Evolutionary conservation across 208 protist species (phyloP).

Genomic region (Trypanosoma conorhini): DNA sequence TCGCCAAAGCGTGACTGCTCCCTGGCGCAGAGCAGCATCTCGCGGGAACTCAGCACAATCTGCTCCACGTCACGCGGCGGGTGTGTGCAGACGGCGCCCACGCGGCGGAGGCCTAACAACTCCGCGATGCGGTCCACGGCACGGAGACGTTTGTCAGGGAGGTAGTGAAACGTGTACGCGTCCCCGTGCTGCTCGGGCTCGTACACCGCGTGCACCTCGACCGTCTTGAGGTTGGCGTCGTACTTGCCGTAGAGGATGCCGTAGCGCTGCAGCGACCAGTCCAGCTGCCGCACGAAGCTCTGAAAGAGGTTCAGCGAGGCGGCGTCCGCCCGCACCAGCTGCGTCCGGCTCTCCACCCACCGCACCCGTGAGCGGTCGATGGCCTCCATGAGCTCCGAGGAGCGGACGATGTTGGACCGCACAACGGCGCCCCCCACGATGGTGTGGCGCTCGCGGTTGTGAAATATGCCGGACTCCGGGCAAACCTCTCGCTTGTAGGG

Average conservation of each 20-base stretch:
- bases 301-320: constrained; percentile 84
- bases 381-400: constrained; percentile 65
- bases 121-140: constrained; percentile 61
- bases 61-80: constrained; percentile 45
- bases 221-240: constrained; percentile 31
- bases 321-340: constrained; percentile 73
- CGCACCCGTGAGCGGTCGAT: constrained; percentile 75
- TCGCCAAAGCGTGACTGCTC: constrained; percentile 87
- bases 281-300: constrained; percentile 68
- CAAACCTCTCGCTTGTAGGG: constrained; percentile 62
- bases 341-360: constrained; percentile 74
- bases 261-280: constrained; percentile 83
- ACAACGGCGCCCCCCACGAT: constrained; percentile 72
- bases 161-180: constrained; percentile 46
- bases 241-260: constrained; percentile 85
- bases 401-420: constrained; percentile 50
- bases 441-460: constrained; percentile 56
- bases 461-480: constrained; percentile 68
- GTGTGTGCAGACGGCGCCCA: constrained; percentile 86
- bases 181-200: constrained; percentile 85
- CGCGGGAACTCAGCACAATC: constrained; percentile 44
- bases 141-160: constrained; percentile 39
- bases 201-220: constrained; percentile 88
- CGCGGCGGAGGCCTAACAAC: constrained; percentile 67
- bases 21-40: constrained; percentile 78